A percentile compares a stretch with the other conserved stretches of the same genome.
These are phyloP conservation scores for Scleroderma citrinum DNA, from an alignment of 768 basidiomycete species.

Conservation along the genomic window DNA sequence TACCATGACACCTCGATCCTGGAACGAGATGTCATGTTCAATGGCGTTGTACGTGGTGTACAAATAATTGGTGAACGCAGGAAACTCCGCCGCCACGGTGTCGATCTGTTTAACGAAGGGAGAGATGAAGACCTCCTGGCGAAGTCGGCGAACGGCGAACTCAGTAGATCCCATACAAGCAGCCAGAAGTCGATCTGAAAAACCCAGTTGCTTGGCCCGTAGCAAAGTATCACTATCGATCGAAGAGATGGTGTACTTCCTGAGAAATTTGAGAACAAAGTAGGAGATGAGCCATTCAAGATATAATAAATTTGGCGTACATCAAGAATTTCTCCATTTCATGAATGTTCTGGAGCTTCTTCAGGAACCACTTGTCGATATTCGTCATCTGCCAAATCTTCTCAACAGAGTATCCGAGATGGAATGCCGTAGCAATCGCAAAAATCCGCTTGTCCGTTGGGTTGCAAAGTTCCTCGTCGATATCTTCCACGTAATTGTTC, in stretches of 20 bases:
- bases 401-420: slow-evolving; percentile 89
- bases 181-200: slow-evolving; percentile 91
- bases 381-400: slow-evolving; percentile 97
- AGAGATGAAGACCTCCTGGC: slow-evolving; percentile 74
- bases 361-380: slow-evolving; percentile 98
- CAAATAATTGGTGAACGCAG: slow-evolving; percentile 96
- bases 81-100: slow-evolving; percentile 98
- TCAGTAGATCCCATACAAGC: slow-evolving; percentile 81
- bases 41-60: slow-evolving; percentile 98
- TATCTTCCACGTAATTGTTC: slow-evolving; percentile 84
- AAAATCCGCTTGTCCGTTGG: slow-evolving; percentile 98
- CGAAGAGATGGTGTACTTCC: slow-evolving; percentile 57
- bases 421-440: slow-evolving; percentile 91
- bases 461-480: slow-evolving; percentile 89
- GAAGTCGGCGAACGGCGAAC: slow-evolving; percentile 84
- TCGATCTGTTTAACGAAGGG: slow-evolving; percentile 99
- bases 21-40: slow-evolving; percentile 86
- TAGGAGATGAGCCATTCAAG: neutral
- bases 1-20: slow-evolving; percentile 93
- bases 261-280: slow-evolving; percentile 22
- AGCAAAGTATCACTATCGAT: slow-evolving; percentile 60
- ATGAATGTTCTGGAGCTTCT: slow-evolving; percentile 77
- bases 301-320: slow-evolving; percentile 40
- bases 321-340: slow-evolving; percentile 71
- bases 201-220: slow-evolving; percentile 90